Base-by-base conservation (phyloP, 352 stramenopile genomes). In the Sclerospora graminicola region DNA sequence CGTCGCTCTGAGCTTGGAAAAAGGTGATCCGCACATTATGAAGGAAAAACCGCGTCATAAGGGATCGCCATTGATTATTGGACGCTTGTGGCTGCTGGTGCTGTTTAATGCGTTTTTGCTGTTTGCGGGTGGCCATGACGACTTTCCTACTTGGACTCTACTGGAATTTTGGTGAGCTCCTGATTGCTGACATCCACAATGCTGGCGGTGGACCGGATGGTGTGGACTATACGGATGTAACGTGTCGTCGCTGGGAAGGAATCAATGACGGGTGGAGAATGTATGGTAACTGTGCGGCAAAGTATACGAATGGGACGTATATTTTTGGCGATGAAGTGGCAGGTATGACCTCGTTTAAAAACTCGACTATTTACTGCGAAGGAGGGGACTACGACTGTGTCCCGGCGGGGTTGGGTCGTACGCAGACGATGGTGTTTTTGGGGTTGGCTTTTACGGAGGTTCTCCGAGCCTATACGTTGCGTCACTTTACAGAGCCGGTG, bases 391-490 rank as follows among this genome's bases (percentile, higher is more conserved):
- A 74, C 34, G 63, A 69, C 30, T 89, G 77, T 43, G 47, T 85
- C 7, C 67, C 64, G 5, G 66, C 67, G 8, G 77, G 74, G 11
- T 50, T 85, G 16, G 64, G 65, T 1, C 77, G 75, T 13, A 54
- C 74, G 8, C 74, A 87, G 51, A 89, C 77, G 0, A 83, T 87
- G 77, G 78, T 73, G 23, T 87, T 89, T 39, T 51, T 84, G 26
- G 60, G 55, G 2, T 48, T 89, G 26, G 62, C 66, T 5, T 82
- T 85, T 44, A 87, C 75, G 14, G 74, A 89, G 28, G 69, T 89
- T 26, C 49, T 89, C 30, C 77, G 77, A 34, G 74, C 77, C 30
- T 89, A 82, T 59, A 87, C 74, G 45, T 61, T 89, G 15, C 74
- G 77, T 8, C 80, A 68, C 48, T 84, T 89, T 41, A 83, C 67